Conservation (phyloP, 2,329 filamentous ascomycete genomes). For the Aspergillus pseudonomiae region DNA sequence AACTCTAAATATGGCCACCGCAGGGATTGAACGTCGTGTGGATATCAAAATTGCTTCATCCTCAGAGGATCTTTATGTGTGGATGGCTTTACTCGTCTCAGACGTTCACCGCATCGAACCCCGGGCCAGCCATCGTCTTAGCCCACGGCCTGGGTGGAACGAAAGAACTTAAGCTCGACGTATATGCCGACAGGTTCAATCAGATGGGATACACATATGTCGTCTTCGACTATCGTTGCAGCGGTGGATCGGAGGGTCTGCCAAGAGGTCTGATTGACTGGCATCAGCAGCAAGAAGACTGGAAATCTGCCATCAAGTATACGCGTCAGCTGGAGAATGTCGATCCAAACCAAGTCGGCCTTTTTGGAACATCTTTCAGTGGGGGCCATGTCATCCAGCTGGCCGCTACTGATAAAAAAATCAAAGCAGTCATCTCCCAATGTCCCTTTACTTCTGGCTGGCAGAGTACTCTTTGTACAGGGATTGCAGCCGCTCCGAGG, state of each 20-base stretch:
- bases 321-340: background rate
- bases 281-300: background rate
- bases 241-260: background rate
- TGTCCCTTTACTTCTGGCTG: background rate
- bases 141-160: background rate
- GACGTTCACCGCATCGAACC: background rate
- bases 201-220: background rate
- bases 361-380: background rate
- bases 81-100: background rate
- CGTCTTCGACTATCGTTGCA: background rate
- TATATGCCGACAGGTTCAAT: background rate
- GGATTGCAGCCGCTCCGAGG: background rate
- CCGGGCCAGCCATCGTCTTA: background rate
- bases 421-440: background rate
- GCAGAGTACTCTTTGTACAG: background rate
- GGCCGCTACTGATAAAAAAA: background rate
- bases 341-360: background rate
- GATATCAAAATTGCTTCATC: background rate
- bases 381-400: background rate
- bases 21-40: background rate
- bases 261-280: background rate
- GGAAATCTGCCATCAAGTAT: background rate
- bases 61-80: background rate
- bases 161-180: background rate
- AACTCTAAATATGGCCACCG: background rate